Base-by-base conservation (phyloP, 371 early-diverging fungal species). In the Zancudomyces culisetae region DNA sequence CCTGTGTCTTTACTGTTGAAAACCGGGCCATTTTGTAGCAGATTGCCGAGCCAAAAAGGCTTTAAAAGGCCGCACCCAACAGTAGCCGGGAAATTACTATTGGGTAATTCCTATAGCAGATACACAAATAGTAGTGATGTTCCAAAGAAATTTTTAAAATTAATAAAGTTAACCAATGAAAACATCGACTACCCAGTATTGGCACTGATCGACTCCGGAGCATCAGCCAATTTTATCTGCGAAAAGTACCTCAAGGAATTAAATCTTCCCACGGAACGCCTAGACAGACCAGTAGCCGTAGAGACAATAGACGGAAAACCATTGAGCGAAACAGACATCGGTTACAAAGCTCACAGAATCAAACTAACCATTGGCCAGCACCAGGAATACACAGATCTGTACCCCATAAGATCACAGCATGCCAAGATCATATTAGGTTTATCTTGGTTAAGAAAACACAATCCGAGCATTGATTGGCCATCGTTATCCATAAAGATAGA, bases 231-330 rank as follows among this genome's bases (percentile, higher is more conserved):
- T 45, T 45, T 45, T 45, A 48, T 48, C 8, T 27, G 27, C 29
- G n/a, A 48, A 24, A 27, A 48, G 18, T 48, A 48, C 26, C 26
- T 48, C n/a, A 48, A 27, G 26, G 13, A 48, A 48, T 24, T 48
- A 13, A 48, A 48, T n/a, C 48, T 48, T 48, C 48, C 48, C n/a
- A 15, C 15, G 4, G 29, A 24, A 27, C 24, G 8, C n/a, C 15
- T 48, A 27, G 29, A 48, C n/a, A 24, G 29, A 19, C 15, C 15
- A 10, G 26, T 48, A 24, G 4, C 27, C n/a, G 48, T 48, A 19
- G 48, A 48, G n/a, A 48, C 48, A 24, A 48, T 48, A 4, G 48
- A 48, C 29, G 48, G 48, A 27, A 48, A 27, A 29, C 48, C 27
- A 48, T 27, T 48, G 10, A 48, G n/a, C 24, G 4, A 4, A n/a